These are phyloP conservation scores for Paramecium sexaurelia DNA, from an alignment of 73 alveolate species.

Conservation along the genomic window DNA sequence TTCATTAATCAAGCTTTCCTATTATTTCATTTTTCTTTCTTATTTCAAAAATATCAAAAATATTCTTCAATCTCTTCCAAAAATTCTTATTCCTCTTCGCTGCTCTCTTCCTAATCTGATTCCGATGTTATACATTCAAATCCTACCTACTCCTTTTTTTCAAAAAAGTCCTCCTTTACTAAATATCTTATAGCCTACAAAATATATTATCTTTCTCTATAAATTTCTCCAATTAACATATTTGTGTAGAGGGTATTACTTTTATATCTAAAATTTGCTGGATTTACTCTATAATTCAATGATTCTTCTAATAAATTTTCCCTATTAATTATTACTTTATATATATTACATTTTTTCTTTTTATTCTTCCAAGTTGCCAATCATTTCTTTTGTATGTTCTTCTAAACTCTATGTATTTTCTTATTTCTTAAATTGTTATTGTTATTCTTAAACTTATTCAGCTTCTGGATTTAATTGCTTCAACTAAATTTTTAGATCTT, in stretches of 20 bases:
- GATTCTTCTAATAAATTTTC: slow-evolving; percentile 23
- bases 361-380: slow-evolving; percentile 27
- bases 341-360: slow-evolving; percentile 10
- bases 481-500: background rate
- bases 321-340: background rate
- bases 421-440: background rate
- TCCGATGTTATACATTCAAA: slow-evolving; percentile 33
- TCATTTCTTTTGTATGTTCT: slow-evolving; percentile 25
- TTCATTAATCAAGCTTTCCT: background rate
- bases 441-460: background rate
- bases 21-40: background rate
- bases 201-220: slow-evolving; percentile 59
- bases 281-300: slow-evolving; percentile 56
- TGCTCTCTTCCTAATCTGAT: background rate
- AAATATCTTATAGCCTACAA: slow-evolving; percentile 50
- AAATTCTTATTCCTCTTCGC: background rate
- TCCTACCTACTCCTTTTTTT: background rate
- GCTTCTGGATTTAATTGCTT: background rate
- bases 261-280: slow-evolving; percentile 62
- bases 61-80: background rate
- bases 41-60: slow-evolving; percentile 6
- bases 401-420: background rate
- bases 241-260: slow-evolving; percentile 57
- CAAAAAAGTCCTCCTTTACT: slow-evolving; percentile 63
- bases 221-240: slow-evolving; percentile 56